A percentile compares a stretch with the other conserved stretches of the same genome.
These are phyloP conservation scores for Marasmius fiardii DNA, from an alignment of 1,284 basidiomycete genomes.

Conservation along the genomic window DNA sequence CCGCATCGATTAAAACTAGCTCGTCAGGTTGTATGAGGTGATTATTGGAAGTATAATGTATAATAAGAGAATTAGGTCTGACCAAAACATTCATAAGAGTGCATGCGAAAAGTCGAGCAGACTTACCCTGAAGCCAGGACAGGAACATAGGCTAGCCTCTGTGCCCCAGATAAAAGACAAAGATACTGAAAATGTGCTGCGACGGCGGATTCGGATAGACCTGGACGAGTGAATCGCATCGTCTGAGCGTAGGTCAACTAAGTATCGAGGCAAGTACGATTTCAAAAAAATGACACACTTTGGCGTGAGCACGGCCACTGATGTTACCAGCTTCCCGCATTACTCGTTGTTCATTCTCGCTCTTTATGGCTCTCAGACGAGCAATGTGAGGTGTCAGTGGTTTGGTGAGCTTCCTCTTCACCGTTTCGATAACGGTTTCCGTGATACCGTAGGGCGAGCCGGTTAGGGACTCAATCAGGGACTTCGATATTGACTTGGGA, in stretches of 20 bases:
- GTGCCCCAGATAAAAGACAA: slow-evolving; percentile 75
- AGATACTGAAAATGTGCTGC: slow-evolving; percentile 89
- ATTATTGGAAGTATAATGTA: slow-evolving; percentile 92
- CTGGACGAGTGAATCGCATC: slow-evolving; percentile 78
- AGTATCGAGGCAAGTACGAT: slow-evolving; percentile 1
- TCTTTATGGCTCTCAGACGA: slow-evolving; percentile 68
- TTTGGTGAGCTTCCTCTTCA: slow-evolving; percentile 41
- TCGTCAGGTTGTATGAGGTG: slow-evolving; percentile 72
- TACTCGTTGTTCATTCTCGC: slow-evolving; percentile 59
- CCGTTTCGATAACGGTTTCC: slow-evolving; percentile 49
- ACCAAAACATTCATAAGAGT: not conserved
- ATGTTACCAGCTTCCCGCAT: slow-evolving; percentile 78
- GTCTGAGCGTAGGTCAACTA: slow-evolving; percentile 40
- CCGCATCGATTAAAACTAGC: slow-evolving; percentile 85
- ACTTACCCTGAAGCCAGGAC: slow-evolving; percentile 89
- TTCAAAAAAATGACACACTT: slow-evolving; percentile 40
- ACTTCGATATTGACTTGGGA: slow-evolving; percentile 33
- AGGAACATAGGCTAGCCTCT: slow-evolving; percentile 89
- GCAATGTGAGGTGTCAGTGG: slow-evolving; percentile 61
- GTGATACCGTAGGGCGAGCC: slow-evolving; percentile 31
- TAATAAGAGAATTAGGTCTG: slow-evolving; percentile 82
- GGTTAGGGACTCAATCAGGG: slow-evolving; percentile 45
- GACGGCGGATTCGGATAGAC: slow-evolving; percentile 70
- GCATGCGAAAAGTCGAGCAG: not conserved
- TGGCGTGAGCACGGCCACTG: slow-evolving; percentile 73